These are phyloP conservation scores for Sicyos edulis DNA, from an alignment of 306 rosid genomes.

Conservation along the genomic window DNA sequence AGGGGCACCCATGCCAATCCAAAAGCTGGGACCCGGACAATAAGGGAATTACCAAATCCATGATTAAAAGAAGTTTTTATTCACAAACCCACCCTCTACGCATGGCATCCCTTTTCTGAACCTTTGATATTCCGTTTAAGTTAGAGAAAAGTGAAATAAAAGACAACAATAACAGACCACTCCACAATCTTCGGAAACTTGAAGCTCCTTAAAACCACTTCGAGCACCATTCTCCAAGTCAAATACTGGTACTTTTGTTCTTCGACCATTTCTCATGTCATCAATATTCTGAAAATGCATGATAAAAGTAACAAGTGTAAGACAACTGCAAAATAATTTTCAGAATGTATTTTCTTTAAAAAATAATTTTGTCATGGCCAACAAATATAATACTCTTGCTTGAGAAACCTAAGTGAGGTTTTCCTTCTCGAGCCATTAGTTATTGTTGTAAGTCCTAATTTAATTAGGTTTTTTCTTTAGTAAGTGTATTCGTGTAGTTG, in stretches of 20 bases:
- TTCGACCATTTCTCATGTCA: constrained; percentile 73
- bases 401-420: not conserved
- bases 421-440: constrained; percentile 11
- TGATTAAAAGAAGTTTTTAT: constrained; percentile 1
- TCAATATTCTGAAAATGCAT: constrained; percentile 70
- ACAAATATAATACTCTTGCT: not conserved
- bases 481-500: too few relatives aligned
- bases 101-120: not conserved
- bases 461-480: too few relatives aligned
- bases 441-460: too few relatives aligned
- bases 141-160: constrained; percentile 12
- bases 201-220: constrained; percentile 88
- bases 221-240: constrained; percentile 93
- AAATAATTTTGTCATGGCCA: not conserved
- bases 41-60: not conserved
- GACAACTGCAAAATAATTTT: constrained; percentile 19
- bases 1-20: too few relatives aligned
- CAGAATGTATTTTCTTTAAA: not conserved
- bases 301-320: constrained; percentile 16
- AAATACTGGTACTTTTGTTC: constrained; percentile 87
- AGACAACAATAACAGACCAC: constrained; percentile 59
- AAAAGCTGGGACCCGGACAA: too few relatives aligned
- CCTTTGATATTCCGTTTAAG: not conserved
- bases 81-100: not conserved
- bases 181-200: constrained; percentile 99